Base-by-base conservation (phyloP, 768 basidiomycete genomes). In the Chalciporus piperatus region DNA sequence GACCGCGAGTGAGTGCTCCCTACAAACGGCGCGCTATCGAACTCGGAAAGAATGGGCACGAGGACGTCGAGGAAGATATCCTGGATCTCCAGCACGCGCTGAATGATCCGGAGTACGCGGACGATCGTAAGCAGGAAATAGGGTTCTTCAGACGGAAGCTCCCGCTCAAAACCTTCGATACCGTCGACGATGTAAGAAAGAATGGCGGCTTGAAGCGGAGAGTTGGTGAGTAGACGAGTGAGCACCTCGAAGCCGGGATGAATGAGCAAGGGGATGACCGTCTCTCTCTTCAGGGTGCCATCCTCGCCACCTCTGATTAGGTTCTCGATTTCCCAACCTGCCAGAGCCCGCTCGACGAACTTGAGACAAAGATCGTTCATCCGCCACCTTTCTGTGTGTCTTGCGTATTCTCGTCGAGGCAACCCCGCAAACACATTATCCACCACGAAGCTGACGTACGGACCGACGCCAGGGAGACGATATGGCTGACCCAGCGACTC, bases 171-270 rank as follows among this genome's bases (percentile, higher is more conserved):
- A 3, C 85, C 85, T 55, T 84, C 83, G 19, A 89, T 73, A 0
- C 91, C 92, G 20, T 92, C 89, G 6, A 87, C 84, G 49, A 95
- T 75, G 62, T 94, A 90, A 0, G 84, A 81, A 44, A 96, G 74
- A 38, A 98, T 75, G 41, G 77, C 83, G 3, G 78, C 68, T 64
- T 94, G 92, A 4, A 98, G 75, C 0, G 81, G 74, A 0, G 87
- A 82, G 42, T 80, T 80, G 14, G 85, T 86, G 44, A 98, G 73
- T 13, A 98, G 60, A 4, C 91, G 83, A 40, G 85, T 81, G 70
- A 94, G 81, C 49, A 97, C 72, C 49, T 93, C 89, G 64, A 89
- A 92, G 0, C 94, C 96, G 3, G 96, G 93, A 62, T 97, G 92
- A 2, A 80, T 63, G 10, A 87, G 75, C 27, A 83, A 74, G 17